Conservation (phyloP, 192 early-diverging fungal species). For the Diversispora epigaea region DNA sequence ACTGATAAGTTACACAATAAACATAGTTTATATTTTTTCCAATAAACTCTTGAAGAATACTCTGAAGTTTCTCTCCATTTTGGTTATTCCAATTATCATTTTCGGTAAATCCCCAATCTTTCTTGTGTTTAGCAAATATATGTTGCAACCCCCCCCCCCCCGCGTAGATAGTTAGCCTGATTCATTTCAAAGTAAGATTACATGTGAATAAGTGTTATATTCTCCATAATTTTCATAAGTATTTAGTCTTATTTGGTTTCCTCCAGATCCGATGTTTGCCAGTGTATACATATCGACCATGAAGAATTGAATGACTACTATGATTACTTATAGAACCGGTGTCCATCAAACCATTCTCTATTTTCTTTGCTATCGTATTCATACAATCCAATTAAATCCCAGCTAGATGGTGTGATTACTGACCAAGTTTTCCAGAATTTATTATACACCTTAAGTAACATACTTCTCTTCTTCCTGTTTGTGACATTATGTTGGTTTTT, state of each 20-base stretch:
- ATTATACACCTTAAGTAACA: conserved; percentile 11
- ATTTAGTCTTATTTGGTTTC: conserved; percentile 16
- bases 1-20: background rate
- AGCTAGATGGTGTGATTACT: background rate
- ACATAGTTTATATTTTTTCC: conserved; percentile 8
- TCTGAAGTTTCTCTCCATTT: background rate
- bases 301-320: background rate
- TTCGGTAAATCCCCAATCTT: no score
- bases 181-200: background rate
- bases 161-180: no score
- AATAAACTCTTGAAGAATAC: conserved; percentile 3
- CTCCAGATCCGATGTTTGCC: conserved; percentile 2
- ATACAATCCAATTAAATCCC: conserved; percentile 12
- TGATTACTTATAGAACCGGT: conserved; percentile 15
- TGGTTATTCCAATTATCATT: conserved; percentile 13
- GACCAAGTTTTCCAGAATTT: background rate
- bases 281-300: conserved; percentile 22
- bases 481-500: no score
- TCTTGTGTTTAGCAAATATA: no score
- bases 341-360: conserved; percentile 10
- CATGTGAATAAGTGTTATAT: conserved; percentile 20
- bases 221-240: background rate
- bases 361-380: conserved; percentile 2
- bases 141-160: no score
- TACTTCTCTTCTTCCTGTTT: background rate